These are phyloP conservation scores for Porogramme epimiltina DNA, from an alignment of 1,284 basidiomycete genomes.

Conservation along the genomic window DNA sequence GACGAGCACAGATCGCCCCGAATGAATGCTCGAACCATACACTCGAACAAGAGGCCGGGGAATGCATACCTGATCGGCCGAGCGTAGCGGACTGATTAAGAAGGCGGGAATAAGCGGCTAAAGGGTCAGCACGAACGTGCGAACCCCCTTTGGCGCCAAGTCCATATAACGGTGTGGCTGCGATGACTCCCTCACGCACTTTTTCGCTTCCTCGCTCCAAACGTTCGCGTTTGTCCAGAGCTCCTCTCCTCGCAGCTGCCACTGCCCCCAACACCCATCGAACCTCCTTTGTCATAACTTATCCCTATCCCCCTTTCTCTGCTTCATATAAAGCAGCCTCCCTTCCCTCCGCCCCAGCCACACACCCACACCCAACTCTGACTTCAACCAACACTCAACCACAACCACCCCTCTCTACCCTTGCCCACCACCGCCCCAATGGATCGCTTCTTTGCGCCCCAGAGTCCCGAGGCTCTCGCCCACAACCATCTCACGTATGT, in stretches of 20 bases:
- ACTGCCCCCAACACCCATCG: conserved; percentile 2
- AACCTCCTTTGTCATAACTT: conserved; percentile 15
- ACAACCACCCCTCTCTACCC: background rate
- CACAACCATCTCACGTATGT: conserved; percentile 69
- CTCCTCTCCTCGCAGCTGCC: conserved; percentile 8
- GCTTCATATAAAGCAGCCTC: conserved; percentile 14
- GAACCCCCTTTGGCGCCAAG: conserved; percentile 20
- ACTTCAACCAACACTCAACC: conserved; percentile 1
- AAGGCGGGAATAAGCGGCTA: conserved; percentile 18
- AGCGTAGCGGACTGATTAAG: conserved; percentile 3
- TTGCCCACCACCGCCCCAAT: conserved; percentile 35
- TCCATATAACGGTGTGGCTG: conserved; percentile 21
- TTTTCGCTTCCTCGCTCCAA: conserved; percentile 8
- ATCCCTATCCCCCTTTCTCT: conserved; percentile 10
- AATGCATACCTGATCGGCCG: conserved; percentile 12
- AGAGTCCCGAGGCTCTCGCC: conserved; percentile 72
- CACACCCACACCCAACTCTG: conserved; percentile 1
- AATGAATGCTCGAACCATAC: conserved; percentile 3
- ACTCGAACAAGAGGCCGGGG: background rate
- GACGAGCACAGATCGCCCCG: background rate
- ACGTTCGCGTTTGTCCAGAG: conserved; percentile 28
- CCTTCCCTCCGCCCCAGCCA: conserved; percentile 2
- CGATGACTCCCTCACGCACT: conserved; percentile 18
- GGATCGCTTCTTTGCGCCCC: conserved; percentile 72
- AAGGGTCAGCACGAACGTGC: conserved; percentile 27